Evolutionary conservation across 2,329 filamentous ascomycete species (phyloP).

Genomic region (Arthrobotrys pseudoclavata): DNA sequence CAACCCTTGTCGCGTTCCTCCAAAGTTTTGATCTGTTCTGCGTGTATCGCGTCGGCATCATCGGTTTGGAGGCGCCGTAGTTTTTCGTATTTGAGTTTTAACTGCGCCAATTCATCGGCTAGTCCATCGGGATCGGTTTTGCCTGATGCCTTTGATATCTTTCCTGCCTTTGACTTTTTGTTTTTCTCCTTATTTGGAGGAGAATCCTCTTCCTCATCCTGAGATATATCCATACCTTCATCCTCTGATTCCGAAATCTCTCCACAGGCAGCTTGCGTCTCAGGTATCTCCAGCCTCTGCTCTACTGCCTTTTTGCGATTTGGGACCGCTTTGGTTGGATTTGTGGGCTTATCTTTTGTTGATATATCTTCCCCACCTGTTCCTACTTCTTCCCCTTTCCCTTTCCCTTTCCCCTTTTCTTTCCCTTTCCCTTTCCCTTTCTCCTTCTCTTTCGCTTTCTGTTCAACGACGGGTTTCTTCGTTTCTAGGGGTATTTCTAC

Average conservation of each 20-base stretch:
- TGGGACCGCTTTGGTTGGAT: slow-evolving; percentile 1
- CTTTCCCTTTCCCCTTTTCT: not conserved
- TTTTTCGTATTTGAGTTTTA: slow-evolving; percentile 49
- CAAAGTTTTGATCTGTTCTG: slow-evolving; percentile 40
- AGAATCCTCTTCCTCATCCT: slow-evolving; percentile 18
- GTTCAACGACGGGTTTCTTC: slow-evolving; percentile 17
- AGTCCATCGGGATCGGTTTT: not conserved
- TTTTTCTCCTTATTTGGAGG: not conserved
- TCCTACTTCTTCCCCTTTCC: not conserved
- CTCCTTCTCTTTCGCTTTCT: slow-evolving; percentile 1
- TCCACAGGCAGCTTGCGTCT: slow-evolving; percentile 27
- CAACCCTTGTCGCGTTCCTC: slow-evolving; percentile 46
- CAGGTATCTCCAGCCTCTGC: slow-evolving; percentile 35
- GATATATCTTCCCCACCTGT: not conserved
- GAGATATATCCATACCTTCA: not conserved
- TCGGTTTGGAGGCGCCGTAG: slow-evolving; percentile 41
- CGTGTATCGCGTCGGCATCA: slow-evolving; percentile 35
- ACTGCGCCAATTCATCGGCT: slow-evolving; percentile 36
- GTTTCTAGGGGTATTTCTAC: not conserved
- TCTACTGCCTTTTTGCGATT: slow-evolving; percentile 18
- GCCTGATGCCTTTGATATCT: not conserved
- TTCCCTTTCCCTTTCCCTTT: not conserved
- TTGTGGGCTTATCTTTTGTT: slow-evolving; percentile 20
- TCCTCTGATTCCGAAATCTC: slow-evolving; percentile 6
- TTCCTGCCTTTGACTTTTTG: not conserved